Percentiles rank a stretch among this genome's conserved stretches.
Evolutionary conservation across 148 eudicot species (phyloP).

Genomic region (Chenopodium quinoa): DNA sequence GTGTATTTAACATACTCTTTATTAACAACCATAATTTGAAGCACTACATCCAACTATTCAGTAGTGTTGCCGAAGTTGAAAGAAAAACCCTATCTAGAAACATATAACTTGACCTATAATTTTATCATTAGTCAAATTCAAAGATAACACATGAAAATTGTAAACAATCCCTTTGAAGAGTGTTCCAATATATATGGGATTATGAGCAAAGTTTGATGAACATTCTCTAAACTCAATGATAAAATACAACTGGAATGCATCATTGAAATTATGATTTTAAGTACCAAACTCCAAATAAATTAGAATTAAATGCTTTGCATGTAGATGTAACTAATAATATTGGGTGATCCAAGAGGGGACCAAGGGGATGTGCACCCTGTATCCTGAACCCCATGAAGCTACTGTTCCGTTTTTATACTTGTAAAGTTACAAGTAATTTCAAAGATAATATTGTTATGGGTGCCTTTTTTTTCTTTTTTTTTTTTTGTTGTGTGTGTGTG

Average conservation of each 20-base stretch:
- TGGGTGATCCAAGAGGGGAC: slow-evolving; percentile 28
- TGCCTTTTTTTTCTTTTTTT: neutral
- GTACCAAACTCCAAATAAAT: neutral
- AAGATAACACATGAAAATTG: neutral
- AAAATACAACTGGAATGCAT: neutral
- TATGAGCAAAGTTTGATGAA: neutral
- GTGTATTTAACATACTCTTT: too few species aligned
- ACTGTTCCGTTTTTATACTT: neutral
- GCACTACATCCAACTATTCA: too few species aligned
- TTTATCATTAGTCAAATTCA: neutral
- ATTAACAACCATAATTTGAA: too few species aligned
- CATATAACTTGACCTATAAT: neutral
- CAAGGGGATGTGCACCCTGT: slow-evolving; percentile 25
- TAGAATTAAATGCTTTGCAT: slow-evolving; percentile 9
- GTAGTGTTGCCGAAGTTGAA: too few species aligned
- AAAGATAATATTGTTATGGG: neutral
- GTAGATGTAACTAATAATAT: slow-evolving; percentile 4
- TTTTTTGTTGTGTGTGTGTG: neutral
- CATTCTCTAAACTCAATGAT: neutral
- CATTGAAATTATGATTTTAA: neutral
- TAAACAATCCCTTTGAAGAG: neutral
- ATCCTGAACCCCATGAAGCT: slow-evolving; percentile 25
- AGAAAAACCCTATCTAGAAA: neutral
- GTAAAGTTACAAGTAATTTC: neutral
- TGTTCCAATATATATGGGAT: neutral